Base-by-base conservation (phyloP, 805 yeast species). In the Metschnikowia aberdeeniae region DNA sequence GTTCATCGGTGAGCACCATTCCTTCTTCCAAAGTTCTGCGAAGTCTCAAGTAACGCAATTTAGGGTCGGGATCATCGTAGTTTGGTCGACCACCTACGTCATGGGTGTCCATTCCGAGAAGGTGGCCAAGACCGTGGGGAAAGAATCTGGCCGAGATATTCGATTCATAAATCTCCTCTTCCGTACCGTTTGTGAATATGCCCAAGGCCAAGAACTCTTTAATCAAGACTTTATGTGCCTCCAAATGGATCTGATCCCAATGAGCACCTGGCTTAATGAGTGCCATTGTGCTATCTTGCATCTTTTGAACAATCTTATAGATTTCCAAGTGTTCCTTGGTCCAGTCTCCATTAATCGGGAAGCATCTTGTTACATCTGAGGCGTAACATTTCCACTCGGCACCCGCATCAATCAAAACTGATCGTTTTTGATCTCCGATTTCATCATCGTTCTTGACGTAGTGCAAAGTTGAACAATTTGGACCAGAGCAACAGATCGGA, bases 301-400 rank as follows among this genome's bases (percentile, higher is more conserved):
- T 92, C 45, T 82, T 82, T 48, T 74, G 69, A 2, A 93, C 99
- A 6, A 84, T 69, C 30, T 81, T 80, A 61, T 93, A 92, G 38
- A 92, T 82, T 45, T 78, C 87, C 53, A 86, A 75, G 57, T 92
- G 95, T 60, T 93, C 98, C 51, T 77, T 78, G 7, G 90, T 79
- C 89, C 96, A 92, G 44, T 83, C 81, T 6, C 99, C 99, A 50
- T 73, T 77, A 44, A 89, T 81, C 26, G 99, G 99, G 78, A 89
- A 92, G 61, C 95, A 86, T 61, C 99, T 78, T 12, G 99, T 93
- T 35, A 93, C 97, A 62, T 92, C 99, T 36, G 89, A 75, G 2
- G 97, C 90, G 64, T 92, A 92, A 62, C 88, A 82, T 52, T 80
- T 78, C 97, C 97, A 92, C 66, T 92, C 98, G 2, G 97, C 96